phyloP scores from a whole-genome alignment of 2,329 filamentous ascomycete genomes.

The Cytospora mali region DNA sequence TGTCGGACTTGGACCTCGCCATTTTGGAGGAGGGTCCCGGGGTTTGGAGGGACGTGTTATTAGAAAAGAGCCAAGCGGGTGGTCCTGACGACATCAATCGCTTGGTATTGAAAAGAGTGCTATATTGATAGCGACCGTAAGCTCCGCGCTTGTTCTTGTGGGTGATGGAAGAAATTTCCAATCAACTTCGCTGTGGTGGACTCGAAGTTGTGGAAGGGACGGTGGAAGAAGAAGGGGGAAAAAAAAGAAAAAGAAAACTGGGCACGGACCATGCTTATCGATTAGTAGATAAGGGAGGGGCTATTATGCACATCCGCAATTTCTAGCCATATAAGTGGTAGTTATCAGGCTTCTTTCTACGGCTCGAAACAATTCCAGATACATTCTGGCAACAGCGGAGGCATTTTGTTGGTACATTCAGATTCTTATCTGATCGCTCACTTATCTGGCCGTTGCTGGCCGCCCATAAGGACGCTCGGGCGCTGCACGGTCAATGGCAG shows the following conservation, averaged over 20 bases:
- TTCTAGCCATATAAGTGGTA: no score
- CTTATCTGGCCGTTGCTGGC: no score
- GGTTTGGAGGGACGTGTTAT: conserved; percentile 20
- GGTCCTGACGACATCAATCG: conserved; percentile 29
- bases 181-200: background rate
- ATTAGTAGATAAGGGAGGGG: background rate
- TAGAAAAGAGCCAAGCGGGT: conserved; percentile 31
- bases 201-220: background rate
- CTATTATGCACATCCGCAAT: background rate
- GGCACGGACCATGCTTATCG: background rate
- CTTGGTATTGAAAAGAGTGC: background rate
- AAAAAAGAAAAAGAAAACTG: conserved; percentile 11
- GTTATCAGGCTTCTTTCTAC: no score
- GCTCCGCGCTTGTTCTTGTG: no score
- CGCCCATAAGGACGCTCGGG: no score
- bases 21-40: conserved; percentile 19
- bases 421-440: no score
- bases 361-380: no score
- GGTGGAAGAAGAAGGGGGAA: background rate
- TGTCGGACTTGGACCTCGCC: conserved; percentile 29
- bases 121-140: background rate
- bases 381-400: no score
- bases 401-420: no score
- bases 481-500: no score
- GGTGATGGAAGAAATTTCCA: background rate